A percentile compares a stretch with the other conserved stretches of the same genome.
phyloP scores from a whole-genome alignment of 805 yeast genomes.

The Starmerella davenportii region DNA sequence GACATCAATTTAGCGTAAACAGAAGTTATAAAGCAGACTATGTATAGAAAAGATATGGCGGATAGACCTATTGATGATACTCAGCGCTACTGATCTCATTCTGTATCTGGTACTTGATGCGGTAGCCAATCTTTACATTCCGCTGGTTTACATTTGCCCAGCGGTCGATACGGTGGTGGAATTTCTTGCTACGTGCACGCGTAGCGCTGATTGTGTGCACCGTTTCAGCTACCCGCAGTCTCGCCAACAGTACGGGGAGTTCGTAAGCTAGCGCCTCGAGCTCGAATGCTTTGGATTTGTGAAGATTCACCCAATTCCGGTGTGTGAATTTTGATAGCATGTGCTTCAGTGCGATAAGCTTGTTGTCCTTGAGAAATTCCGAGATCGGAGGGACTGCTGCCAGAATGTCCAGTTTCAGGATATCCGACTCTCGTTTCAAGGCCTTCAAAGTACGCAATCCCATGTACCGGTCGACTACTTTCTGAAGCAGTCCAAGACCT shows the following conservation, averaged over 20 bases:
- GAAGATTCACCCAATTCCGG: background rate
- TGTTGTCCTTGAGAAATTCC: background rate
- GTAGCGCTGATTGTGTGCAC: background rate
- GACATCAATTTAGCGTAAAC: too few relatives aligned
- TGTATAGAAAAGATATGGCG: too few relatives aligned
- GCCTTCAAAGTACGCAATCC: background rate
- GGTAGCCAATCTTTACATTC: too few relatives aligned
- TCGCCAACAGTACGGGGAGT: background rate
- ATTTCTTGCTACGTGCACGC: background rate
- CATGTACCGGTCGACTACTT: background rate
- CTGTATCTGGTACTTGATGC: too few relatives aligned
- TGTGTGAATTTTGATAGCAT: background rate
- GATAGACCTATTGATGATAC: too few relatives aligned
- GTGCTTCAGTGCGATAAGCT: background rate
- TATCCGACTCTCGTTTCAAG: background rate
- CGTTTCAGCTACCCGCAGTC: too few relatives aligned
- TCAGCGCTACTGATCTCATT: too few relatives aligned
- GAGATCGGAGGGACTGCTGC: background rate
- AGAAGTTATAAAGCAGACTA: too few relatives aligned
- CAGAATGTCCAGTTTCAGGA: background rate
- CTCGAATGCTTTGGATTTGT: background rate
- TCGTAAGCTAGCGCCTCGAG: background rate
- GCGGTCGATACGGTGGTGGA: background rate
- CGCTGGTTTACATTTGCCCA: slow-evolving; percentile 1
- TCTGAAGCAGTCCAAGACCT: background rate